Conservation (phyloP, 2,329 filamentous ascomycete genomes). For the Fusarium denticulatum region DNA sequence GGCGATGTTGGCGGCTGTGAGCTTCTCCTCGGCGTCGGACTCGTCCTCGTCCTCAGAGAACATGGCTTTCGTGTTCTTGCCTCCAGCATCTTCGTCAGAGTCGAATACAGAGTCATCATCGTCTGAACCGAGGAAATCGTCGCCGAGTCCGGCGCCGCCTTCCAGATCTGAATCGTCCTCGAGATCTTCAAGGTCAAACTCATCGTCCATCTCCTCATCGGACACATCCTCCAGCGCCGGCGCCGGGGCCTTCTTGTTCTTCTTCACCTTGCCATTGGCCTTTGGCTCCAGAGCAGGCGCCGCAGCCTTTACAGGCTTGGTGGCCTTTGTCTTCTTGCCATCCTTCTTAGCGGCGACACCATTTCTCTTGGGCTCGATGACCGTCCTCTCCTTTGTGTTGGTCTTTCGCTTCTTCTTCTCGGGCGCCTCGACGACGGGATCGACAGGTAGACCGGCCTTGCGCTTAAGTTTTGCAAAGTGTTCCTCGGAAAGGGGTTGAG, state of each 20-base stretch:
- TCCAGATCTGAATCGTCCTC: constrained; percentile 56
- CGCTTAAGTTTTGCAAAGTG: constrained; percentile 83
- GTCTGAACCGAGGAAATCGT: constrained; percentile 68
- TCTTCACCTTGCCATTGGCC: constrained; percentile 44
- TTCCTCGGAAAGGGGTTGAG: constrained; percentile 82
- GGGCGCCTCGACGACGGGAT: constrained; percentile 64
- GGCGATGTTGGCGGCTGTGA: constrained; percentile 96
- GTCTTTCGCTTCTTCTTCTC: constrained; percentile 68
- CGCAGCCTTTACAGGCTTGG: constrained; percentile 48
- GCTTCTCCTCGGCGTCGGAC: constrained; percentile 85
- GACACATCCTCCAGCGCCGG: constrained; percentile 58
- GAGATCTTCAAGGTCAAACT: constrained; percentile 59
- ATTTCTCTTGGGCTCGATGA: constrained; percentile 45
- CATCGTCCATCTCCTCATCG: constrained; percentile 51
- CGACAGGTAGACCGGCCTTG: constrained; percentile 78
- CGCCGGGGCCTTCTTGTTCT: constrained; percentile 48
- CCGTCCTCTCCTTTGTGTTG: constrained; percentile 44
- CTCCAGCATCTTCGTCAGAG: constrained; percentile 71
- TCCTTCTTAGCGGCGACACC: constrained; percentile 43
- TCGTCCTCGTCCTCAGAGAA: constrained; percentile 97
- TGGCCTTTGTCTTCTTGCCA: constrained; percentile 45
- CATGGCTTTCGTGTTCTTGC: constrained; percentile 67
- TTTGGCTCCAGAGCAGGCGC: constrained; percentile 43
- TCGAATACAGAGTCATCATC: constrained; percentile 73
- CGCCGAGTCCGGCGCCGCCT: constrained; percentile 53